phyloP scores from a whole-genome alignment of 2,329 filamentous ascomycete genomes.

The Ophiostoma populinum region DNA sequence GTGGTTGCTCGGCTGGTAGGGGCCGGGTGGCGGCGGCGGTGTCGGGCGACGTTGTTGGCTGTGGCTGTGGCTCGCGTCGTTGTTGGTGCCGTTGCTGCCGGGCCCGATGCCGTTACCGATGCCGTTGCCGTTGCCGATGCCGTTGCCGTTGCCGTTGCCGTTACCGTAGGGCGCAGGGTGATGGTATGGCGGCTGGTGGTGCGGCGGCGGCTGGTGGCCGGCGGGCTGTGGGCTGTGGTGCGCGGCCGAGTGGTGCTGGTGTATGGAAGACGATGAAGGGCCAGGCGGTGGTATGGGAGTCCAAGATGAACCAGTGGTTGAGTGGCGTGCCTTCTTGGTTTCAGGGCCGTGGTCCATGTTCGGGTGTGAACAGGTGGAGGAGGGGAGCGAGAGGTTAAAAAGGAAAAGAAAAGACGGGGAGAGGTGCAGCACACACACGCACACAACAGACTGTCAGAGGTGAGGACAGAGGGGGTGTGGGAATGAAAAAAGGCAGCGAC shows the following conservation, averaged over 20 bases:
- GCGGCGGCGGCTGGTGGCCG: conserved; percentile 12
- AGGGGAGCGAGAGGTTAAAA: not conserved
- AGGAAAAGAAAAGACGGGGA: not conserved
- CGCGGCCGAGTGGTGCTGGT: conserved; percentile 17
- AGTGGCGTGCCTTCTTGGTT: conserved; percentile 8
- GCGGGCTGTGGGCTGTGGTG: conserved; percentile 27
- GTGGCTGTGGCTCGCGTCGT: conserved; percentile 4
- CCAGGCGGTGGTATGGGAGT: conserved; percentile 5
- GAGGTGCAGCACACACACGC: no score
- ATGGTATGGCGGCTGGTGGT: conserved; percentile 12
- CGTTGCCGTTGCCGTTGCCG: not conserved
- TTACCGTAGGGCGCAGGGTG: conserved; percentile 1
- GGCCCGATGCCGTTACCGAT: conserved; percentile 6
- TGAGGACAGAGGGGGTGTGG: no score
- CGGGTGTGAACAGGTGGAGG: conserved; percentile 5
- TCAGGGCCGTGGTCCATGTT: conserved; percentile 9
- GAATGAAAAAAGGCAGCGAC: no score
- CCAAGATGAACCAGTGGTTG: conserved; percentile 6
- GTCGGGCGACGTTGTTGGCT: no score
- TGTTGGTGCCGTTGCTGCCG: conserved; percentile 10
- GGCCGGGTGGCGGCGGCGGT: no score
- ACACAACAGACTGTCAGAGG: no score
- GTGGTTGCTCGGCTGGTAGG: no score
- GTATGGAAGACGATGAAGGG: conserved; percentile 1
- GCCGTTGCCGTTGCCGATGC: not conserved